These are phyloP conservation scores for Cyberlindnera mycetangii DNA, from an alignment of 805 yeast genomes.

Conservation along the genomic window DNA sequence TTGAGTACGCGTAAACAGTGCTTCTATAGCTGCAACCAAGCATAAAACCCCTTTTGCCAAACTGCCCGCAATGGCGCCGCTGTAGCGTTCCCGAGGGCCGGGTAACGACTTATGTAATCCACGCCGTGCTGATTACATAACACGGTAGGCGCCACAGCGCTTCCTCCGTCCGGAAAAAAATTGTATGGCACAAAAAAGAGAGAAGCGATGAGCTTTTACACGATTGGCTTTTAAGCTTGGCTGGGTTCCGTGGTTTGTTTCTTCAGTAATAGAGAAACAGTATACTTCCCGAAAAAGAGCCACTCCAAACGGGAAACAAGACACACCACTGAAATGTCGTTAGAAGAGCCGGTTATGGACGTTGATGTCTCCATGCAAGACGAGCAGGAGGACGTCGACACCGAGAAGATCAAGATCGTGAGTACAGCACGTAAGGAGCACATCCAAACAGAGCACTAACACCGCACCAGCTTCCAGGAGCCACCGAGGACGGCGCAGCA, in stretches of 20 bases:
- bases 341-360: constrained; percentile 24
- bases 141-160: background rate
- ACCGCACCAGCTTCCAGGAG: constrained; percentile 59
- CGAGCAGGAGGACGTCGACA: constrained; percentile 25
- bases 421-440: constrained; percentile 3
- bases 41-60: no score
- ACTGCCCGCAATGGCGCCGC: no score
- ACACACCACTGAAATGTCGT: constrained; percentile 16
- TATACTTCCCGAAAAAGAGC: background rate
- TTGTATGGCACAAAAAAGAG: constrained; percentile 7
- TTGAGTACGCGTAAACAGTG: no score
- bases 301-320: background rate
- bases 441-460: background rate
- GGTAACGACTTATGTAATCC: background rate
- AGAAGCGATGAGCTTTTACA: constrained; percentile 1
- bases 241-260: no score
- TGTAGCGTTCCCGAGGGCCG: background rate
- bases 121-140: background rate
- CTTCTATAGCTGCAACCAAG: no score
- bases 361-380: constrained; percentile 29
- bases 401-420: constrained; percentile 26
- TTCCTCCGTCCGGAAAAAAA: constrained; percentile 3
- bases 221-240: no score
- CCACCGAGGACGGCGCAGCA: constrained; percentile 89
- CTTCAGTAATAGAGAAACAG: no score